Evolutionary conservation across 352 stramenopile species (phyloP).

Genomic region (Blastocystis sp.): DNA sequence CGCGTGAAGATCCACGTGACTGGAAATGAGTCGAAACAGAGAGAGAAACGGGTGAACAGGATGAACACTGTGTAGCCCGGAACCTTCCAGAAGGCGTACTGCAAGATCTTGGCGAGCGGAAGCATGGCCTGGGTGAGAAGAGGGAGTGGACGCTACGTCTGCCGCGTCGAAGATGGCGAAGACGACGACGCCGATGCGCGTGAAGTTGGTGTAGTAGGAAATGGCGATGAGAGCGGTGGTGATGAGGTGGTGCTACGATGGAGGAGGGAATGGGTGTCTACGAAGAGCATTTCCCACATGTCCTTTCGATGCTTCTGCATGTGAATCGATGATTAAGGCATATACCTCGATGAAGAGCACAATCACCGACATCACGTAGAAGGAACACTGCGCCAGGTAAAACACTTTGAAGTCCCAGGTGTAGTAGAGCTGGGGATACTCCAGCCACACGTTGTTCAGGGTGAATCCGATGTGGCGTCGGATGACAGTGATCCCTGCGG

Average conservation of each 20-base stretch:
- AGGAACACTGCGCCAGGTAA: constrained; percentile 25
- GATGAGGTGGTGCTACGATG: constrained; percentile 23
- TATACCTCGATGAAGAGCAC: constrained; percentile 12
- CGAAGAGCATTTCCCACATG: constrained; percentile 22
- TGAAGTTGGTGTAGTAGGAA: constrained; percentile 50
- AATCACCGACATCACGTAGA: not conserved
- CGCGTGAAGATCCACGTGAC: constrained; percentile 21
- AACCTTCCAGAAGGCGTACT: constrained; percentile 18
- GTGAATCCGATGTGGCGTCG: constrained; percentile 11
- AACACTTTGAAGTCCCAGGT: constrained; percentile 38
- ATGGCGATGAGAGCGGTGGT: constrained; percentile 16
- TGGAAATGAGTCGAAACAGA: not conserved
- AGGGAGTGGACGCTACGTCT: not conserved
- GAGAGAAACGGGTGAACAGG: not conserved
- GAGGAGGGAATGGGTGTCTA: not conserved
- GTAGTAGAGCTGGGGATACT: constrained; percentile 24
- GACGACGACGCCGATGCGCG: constrained; percentile 24
- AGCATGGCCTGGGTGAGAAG: not conserved
- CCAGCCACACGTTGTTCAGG: constrained; percentile 35
- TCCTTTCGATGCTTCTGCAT: constrained; percentile 42
- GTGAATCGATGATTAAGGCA: not conserved
- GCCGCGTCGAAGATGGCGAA: constrained; percentile 44
- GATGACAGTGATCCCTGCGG: constrained; percentile 2
- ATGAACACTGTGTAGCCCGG: constrained; percentile 16
- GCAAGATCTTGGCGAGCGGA: constrained; percentile 24